Evolutionary conservation across 257 asterid species (phyloP).

Genomic region (Mentha longifolia): DNA sequence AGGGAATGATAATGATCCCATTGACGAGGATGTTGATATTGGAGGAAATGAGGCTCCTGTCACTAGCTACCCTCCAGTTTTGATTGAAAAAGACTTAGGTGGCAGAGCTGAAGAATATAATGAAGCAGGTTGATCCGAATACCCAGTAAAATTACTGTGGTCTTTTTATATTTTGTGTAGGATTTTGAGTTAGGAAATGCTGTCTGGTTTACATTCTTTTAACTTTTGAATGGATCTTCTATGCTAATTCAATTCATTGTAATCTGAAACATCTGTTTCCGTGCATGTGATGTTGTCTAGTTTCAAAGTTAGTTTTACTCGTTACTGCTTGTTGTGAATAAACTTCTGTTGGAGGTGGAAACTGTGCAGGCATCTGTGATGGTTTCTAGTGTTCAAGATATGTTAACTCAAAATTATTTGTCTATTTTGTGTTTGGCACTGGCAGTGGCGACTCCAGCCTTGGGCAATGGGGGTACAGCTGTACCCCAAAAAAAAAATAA

Average conservation of each 20-base stretch:
- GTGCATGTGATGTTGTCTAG: slow-evolving; percentile 1
- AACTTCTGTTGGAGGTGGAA: neutral
- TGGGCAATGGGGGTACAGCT: no score
- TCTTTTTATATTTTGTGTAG: slow-evolving; percentile 2
- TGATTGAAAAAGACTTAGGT: slow-evolving; percentile 60
- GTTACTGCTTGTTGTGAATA: neutral
- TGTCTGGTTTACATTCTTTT: neutral
- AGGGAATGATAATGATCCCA: slow-evolving; percentile 61
- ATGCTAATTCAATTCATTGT: slow-evolving; percentile 4
- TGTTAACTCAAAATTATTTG: neutral
- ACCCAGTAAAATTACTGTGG: slow-evolving; percentile 11
- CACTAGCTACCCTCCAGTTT: slow-evolving; percentile 67
- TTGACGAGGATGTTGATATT: slow-evolving; percentile 81
- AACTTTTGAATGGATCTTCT: neutral
- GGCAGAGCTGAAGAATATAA: slow-evolving; percentile 47
- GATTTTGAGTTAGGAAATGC: neutral
- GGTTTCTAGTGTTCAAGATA: neutral
- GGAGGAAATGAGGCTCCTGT: slow-evolving; percentile 85
- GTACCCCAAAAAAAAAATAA: no score
- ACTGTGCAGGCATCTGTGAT: neutral
- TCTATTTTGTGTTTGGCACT: neutral
- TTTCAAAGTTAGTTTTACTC: neutral
- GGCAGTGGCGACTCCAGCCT: no score
- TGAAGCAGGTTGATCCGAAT: slow-evolving; percentile 50
- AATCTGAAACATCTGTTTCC: neutral